These are phyloP conservation scores for Diaporthe vaccinii DNA, from an alignment of 2,329 filamentous ascomycete genomes.

Conservation along the genomic window DNA sequence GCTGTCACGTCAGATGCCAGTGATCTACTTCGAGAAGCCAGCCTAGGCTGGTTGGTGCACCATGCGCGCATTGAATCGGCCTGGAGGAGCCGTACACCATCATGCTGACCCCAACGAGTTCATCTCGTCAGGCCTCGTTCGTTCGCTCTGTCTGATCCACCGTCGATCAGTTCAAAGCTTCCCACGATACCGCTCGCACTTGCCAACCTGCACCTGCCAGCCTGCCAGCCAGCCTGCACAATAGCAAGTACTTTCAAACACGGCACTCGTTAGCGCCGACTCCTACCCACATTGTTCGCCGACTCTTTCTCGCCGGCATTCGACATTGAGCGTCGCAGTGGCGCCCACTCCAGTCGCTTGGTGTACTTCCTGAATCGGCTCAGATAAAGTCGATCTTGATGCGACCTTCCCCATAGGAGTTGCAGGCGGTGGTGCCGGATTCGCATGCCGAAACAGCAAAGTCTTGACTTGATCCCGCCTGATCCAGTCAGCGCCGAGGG, in stretches of 20 bases:
- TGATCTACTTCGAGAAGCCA: slow-evolving; percentile 18
- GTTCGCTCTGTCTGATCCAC: slow-evolving; percentile 24
- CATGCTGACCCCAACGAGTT: slow-evolving; percentile 11
- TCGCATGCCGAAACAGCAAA: slow-evolving; percentile 20
- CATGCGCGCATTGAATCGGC: slow-evolving; percentile 11
- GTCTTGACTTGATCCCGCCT: neutral
- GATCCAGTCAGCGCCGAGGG: slow-evolving; percentile 13
- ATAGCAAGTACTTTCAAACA: slow-evolving; percentile 9
- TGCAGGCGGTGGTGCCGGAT: slow-evolving; percentile 17
- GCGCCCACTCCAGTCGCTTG: neutral
- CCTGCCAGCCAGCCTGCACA: neutral
- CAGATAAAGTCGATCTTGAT: slow-evolving; percentile 25
- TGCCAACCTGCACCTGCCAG: neutral
- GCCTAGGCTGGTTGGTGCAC: slow-evolving; percentile 2
- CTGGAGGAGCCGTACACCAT: neutral
- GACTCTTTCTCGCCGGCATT: slow-evolving; percentile 21
- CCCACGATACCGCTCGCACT: slow-evolving; percentile 8
- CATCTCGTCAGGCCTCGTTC: slow-evolving; percentile 22
- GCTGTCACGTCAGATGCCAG: slow-evolving; percentile 21
- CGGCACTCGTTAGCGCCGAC: slow-evolving; percentile 30
- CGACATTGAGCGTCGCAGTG: slow-evolving; percentile 7
- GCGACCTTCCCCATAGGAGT: slow-evolving; percentile 35
- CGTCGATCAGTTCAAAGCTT: slow-evolving; percentile 22
- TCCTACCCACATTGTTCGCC: slow-evolving; percentile 16
- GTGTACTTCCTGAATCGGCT: slow-evolving; percentile 17